Base-by-base conservation (phyloP, 257 asterid genomes). In the Forsythia viridissima region DNA sequence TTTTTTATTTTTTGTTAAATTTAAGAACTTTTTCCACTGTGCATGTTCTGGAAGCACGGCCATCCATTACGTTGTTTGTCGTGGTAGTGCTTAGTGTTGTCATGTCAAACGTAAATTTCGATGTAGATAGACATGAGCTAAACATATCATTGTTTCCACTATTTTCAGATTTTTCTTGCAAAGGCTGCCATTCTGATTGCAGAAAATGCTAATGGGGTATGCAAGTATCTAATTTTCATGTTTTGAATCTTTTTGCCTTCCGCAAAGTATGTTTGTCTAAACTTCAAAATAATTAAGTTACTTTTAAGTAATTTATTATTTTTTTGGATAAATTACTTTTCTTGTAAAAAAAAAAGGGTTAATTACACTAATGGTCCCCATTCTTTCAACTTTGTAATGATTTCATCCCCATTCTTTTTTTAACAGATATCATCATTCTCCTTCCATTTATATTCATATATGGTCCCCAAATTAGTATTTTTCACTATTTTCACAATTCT, bases 51-150 rank as follows among this genome's bases (percentile, higher is more conserved):
- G 98, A 82, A 93, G 98, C 85, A 88, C 94, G 41, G 92, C 98
- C 11, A 96, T 93, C 79, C 98, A 93, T 81, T 93, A 93, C 80
- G 98, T 97, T 76, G 96, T 97, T 65, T 92, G 98, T 78, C 97
- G 98, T 69, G 98, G 98, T 71, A 92, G 86, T 87, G 89, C 92
- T n/a, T 90, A 86, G 71, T 92, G 98, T 81, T 93, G 98, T 83
- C 94, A 88, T 92, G 36, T 13, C 67, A 21, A 51, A 61, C 20
- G 75, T 77, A 51, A 55, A 66, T 70, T 65, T 51, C 9, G 36
- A 24, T 46, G 38, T 76, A 11, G 12, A 1, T 76, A 6, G 3
- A 36, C 30, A 8, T 80, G 41, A 21, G 52, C 61, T 85, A 21
- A 67, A 65, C 24, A 44, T 44, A 41, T 36, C 38, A 37, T 39